phyloP scores from a whole-genome alignment of 2,329 filamentous ascomycete species.

The Trichoderma sp. region DNA sequence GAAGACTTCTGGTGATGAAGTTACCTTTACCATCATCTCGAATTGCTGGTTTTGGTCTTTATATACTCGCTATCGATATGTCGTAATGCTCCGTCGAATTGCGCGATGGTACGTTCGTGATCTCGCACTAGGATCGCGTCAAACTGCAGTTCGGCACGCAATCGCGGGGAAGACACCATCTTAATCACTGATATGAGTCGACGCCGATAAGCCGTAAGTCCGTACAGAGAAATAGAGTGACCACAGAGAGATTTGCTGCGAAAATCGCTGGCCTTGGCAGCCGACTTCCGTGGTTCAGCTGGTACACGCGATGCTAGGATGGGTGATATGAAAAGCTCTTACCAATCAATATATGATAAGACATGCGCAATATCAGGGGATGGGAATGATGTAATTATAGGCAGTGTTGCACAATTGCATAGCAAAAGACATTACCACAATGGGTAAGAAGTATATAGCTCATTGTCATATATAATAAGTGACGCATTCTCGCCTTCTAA shows the following conservation, averaged over 20 bases:
- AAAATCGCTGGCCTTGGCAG: neutral
- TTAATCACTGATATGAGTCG: neutral
- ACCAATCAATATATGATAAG: constrained; percentile 8
- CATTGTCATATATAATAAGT: neutral
- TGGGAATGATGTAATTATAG: constrained; percentile 18
- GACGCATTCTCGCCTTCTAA: neutral
- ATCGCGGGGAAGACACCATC: constrained; percentile 19
- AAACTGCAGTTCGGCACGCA: constrained; percentile 16
- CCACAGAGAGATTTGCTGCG: neutral
- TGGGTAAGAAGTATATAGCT: neutral
- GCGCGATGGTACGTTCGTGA: constrained; percentile 10
- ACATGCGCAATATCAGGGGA: neutral
- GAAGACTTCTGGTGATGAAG: neutral
- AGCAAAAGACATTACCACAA: neutral
- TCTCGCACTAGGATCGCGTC: constrained; percentile 10
- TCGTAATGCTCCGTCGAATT: constrained; percentile 3
- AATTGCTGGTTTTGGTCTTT: neutral
- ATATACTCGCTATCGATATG: neutral
- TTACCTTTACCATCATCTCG: neutral
- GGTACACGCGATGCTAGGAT: neutral
- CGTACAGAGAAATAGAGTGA: neutral
- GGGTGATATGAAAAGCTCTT: neutral
- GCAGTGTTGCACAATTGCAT: constrained; percentile 9
- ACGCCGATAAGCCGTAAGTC: neutral
- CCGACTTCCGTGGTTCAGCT: constrained; percentile 4